Percentiles rank a stretch among this genome's conserved stretches.
These are phyloP conservation scores for Ulota crispa DNA, from an alignment of 225 moss, liverwort and hornwort genomes.

Conservation along the genomic window DNA sequence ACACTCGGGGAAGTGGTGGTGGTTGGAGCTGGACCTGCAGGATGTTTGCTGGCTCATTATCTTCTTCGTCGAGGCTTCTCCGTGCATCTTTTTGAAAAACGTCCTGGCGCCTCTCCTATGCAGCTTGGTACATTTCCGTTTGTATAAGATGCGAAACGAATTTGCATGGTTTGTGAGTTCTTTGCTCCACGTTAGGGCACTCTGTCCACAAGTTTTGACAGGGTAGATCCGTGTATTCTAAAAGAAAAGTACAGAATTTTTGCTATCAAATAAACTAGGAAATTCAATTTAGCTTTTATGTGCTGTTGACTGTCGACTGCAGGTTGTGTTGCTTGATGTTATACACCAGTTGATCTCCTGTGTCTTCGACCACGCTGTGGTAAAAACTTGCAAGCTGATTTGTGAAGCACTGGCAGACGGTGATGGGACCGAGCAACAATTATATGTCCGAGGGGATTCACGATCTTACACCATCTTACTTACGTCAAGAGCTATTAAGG, in stretches of 20 bases:
- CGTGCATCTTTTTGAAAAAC: conserved; percentile 53
- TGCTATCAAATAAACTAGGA: not conserved
- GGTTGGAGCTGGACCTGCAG: conserved; percentile 64
- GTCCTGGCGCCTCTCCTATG: conserved; percentile 23
- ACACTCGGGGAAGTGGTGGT: conserved; percentile 49
- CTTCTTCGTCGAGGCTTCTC: conserved; percentile 58
- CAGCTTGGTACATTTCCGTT: conserved; percentile 28
- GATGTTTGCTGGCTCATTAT: conserved; percentile 55
- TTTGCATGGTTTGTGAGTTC: not conserved
- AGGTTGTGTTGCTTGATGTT: not conserved
- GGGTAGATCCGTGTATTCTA: not conserved
- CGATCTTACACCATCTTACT: conserved; percentile 52
- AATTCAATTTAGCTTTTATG: not conserved
- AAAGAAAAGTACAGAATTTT: not conserved
- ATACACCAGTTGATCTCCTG: not conserved
- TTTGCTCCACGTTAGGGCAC: not conserved
- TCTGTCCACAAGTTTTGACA: not conserved
- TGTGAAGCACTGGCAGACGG: conserved; percentile 33
- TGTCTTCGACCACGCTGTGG: not conserved
- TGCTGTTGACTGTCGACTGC: not conserved
- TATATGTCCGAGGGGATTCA: conserved; percentile 34
- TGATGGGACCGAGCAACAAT: conserved; percentile 40
- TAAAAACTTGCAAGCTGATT: not conserved
- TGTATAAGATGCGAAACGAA: not conserved
- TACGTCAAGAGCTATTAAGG: conserved; percentile 47